Percentiles rank a stretch among this genome's conserved stretches.
Conservation (phyloP, 2,329 filamentous ascomycete genomes). For the Cladophialophora yegresii region DNA sequence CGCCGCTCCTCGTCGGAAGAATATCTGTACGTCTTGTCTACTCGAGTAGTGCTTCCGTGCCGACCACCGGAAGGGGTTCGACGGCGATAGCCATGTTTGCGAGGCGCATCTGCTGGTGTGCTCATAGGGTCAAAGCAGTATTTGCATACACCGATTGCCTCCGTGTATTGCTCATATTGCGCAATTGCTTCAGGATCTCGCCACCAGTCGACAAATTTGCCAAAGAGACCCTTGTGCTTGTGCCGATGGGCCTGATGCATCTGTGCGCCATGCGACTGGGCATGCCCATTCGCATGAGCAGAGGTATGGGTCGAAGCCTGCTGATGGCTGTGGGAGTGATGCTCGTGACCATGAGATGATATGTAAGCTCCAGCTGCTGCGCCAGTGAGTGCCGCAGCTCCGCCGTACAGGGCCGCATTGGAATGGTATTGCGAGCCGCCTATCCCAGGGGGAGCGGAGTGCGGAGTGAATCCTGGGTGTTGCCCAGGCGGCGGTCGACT, state of each 20-base stretch:
- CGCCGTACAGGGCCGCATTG: slow-evolving; percentile 40
- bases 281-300: neutral
- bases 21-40: slow-evolving; percentile 64
- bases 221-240: slow-evolving; percentile 59
- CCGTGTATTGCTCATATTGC: slow-evolving; percentile 68
- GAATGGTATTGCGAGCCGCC: slow-evolving; percentile 29
- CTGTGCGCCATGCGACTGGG: slow-evolving; percentile 9
- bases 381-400: slow-evolving; percentile 44
- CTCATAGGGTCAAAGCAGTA: slow-evolving; percentile 65
- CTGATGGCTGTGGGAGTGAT: slow-evolving; percentile 40
- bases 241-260: slow-evolving; percentile 43
- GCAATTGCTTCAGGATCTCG: slow-evolving; percentile 65
- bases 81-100: slow-evolving; percentile 58
- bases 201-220: slow-evolving; percentile 61
- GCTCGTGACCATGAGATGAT: slow-evolving; percentile 43
- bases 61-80: slow-evolving; percentile 37
- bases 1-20: slow-evolving; percentile 53
- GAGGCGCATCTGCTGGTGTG: slow-evolving; percentile 58
- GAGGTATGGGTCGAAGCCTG: slow-evolving; percentile 36
- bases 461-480: slow-evolving; percentile 37
- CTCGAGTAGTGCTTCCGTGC: slow-evolving; percentile 47
- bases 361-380: slow-evolving; percentile 46
- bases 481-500: slow-evolving; percentile 25
- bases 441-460: slow-evolving; percentile 20
- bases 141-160: slow-evolving; percentile 66